Evolutionary conservation across 352 stramenopile genomes (phyloP).

Genomic region (Poterioochromonas sp.): DNA sequence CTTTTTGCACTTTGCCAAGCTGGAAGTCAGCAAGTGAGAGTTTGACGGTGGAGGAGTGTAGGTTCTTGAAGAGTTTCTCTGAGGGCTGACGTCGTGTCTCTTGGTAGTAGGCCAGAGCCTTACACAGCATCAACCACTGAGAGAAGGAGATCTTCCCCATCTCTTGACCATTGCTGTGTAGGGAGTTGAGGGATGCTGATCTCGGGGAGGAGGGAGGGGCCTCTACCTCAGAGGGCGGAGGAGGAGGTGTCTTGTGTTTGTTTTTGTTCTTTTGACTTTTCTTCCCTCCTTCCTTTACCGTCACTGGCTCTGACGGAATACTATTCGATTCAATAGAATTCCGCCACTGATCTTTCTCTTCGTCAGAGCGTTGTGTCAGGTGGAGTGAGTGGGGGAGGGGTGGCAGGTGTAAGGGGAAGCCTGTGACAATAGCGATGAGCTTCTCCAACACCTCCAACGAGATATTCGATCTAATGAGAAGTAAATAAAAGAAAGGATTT

Average conservation of each 20-base stretch:
- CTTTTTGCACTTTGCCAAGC: neutral
- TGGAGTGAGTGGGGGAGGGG: neutral
- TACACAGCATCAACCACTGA: neutral
- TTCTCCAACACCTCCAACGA: neutral
- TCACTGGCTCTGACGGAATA: too few species aligned
- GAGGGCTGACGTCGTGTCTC: neutral
- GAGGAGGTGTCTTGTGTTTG: too few species aligned
- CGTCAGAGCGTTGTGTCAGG: too few species aligned
- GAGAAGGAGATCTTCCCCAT: too few species aligned
- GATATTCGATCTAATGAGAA: neutral
- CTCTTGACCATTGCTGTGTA: too few species aligned
- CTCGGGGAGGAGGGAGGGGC: too few species aligned
- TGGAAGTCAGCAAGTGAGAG: neutral
- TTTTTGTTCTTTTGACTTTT: too few species aligned
- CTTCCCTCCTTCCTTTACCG: too few species aligned
- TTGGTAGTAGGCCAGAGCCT: neutral
- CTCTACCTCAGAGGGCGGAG: too few species aligned
- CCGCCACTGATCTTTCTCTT: too few species aligned
- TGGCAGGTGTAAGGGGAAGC: neutral
- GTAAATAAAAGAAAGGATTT: neutral
- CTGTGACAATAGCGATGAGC: neutral
- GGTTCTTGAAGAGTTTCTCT: neutral
- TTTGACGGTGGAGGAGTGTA: neutral
- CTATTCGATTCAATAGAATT: too few species aligned
- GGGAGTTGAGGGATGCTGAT: too few species aligned